These are phyloP conservation scores for Teunomyces gatunensis DNA, from an alignment of 805 yeast species.

Conservation along the genomic window DNA sequence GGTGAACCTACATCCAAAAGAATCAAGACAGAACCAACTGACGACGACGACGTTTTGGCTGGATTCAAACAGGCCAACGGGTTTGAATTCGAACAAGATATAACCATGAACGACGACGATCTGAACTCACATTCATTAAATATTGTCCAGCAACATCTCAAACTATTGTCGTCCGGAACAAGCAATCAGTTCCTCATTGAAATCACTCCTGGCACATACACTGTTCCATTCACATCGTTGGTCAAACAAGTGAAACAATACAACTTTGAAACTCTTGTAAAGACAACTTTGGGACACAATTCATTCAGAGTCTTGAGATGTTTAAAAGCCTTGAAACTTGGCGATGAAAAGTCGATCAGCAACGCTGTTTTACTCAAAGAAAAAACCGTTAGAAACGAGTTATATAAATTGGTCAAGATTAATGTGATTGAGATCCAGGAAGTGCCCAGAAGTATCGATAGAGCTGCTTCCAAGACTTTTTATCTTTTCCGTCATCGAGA, in stretches of 20 bases:
- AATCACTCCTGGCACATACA: constrained; percentile 52
- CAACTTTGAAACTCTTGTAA: constrained; percentile 56
- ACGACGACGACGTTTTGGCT: constrained; percentile 1
- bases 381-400: constrained; percentile 67
- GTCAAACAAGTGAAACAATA: constrained; percentile 44
- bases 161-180: constrained; percentile 54
- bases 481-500: constrained; percentile 72
- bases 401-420: constrained; percentile 61
- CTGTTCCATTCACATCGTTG: constrained; percentile 60
- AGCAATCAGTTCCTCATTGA: constrained; percentile 60
- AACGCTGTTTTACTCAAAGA: constrained; percentile 76
- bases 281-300: constrained; percentile 60
- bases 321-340: constrained; percentile 62
- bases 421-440: constrained; percentile 88
- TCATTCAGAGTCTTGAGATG: constrained; percentile 77
- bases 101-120: constrained; percentile 21
- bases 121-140: constrained; percentile 26
- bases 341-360: constrained; percentile 82
- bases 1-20: constrained; percentile 26
- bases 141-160: constrained; percentile 62
- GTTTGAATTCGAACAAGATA: constrained; percentile 5
- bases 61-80: background rate
- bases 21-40: constrained; percentile 34
- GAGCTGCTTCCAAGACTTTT: constrained; percentile 87
- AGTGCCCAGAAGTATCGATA: constrained; percentile 85